phyloP scores from a whole-genome alignment of 2,329 filamentous ascomycete genomes.

The Aureobasidium vineae region DNA sequence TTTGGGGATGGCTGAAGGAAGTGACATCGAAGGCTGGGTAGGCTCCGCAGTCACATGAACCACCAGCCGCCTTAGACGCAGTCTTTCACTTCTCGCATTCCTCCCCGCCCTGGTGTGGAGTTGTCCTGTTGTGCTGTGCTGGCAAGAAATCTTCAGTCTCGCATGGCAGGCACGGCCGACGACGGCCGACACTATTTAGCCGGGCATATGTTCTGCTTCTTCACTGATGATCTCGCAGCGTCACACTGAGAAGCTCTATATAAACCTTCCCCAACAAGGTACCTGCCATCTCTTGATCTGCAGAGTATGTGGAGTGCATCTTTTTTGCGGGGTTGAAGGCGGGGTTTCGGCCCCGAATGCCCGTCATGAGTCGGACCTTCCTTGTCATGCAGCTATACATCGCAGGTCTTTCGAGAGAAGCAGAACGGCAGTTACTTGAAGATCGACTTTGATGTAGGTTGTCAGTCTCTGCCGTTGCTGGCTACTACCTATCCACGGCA shows the following conservation, averaged over 20 bases:
- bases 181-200: conserved; percentile 3
- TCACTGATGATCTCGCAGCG: background rate
- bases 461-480: background rate
- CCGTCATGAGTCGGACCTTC: background rate
- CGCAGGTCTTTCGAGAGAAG: background rate
- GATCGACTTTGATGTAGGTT: background rate
- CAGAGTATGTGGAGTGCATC: conserved; percentile 3
- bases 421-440: background rate
- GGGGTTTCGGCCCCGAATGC: background rate
- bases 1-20: background rate
- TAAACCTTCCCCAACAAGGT: background rate
- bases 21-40: background rate
- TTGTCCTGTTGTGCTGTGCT: background rate
- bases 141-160: background rate
- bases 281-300: background rate
- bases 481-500: background rate
- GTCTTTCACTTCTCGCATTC: background rate
- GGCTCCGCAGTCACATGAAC: background rate
- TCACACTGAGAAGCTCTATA: background rate
- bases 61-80: too few species aligned
- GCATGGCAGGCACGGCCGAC: background rate
- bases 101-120: background rate
- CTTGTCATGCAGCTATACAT: conserved; percentile 5
- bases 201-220: background rate
- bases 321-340: conserved; percentile 5